Percentiles rank a stretch among this genome's conserved stretches.
Evolutionary conservation across 2,329 filamentous ascomycete genomes (phyloP).

Genomic region (Xylaria sp.): DNA sequence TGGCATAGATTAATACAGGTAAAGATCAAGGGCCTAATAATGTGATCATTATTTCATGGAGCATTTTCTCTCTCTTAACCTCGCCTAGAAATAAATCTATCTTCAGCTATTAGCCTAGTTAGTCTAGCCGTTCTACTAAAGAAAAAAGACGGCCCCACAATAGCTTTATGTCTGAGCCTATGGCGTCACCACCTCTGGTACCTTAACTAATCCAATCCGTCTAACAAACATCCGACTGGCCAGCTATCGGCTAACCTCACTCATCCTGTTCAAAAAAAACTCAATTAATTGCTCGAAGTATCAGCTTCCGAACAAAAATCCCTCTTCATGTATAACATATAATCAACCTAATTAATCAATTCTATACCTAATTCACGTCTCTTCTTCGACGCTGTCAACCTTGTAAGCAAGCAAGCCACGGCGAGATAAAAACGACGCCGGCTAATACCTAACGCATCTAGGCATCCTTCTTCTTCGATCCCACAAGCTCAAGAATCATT

Average conservation of each 20-base stretch:
- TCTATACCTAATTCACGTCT: background rate
- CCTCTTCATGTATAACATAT: background rate
- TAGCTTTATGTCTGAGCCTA: background rate
- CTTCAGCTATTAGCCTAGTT: background rate
- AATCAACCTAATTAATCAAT: background rate
- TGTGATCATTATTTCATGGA: constrained; percentile 12
- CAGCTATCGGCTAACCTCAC: background rate
- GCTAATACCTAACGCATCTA: background rate
- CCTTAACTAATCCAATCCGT: constrained; percentile 3
- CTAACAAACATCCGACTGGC: background rate
- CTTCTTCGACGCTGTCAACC: background rate
- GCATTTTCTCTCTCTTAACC: background rate
- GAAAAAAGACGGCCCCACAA: background rate
- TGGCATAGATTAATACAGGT: background rate
- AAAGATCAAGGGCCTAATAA: background rate
- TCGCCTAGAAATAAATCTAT: background rate
- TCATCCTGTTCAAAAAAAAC: background rate
- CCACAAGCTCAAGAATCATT: background rate
- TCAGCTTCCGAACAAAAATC: constrained; percentile 19
- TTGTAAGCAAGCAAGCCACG: background rate
- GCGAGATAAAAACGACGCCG: background rate
- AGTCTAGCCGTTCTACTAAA: background rate
- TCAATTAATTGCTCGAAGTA: constrained; percentile 26
- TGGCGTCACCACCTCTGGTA: constrained; percentile 6
- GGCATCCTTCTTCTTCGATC: background rate